Base-by-base conservation (phyloP, 2,329 filamentous ascomycete genomes). In the Fusarium verticillioides region DNA sequence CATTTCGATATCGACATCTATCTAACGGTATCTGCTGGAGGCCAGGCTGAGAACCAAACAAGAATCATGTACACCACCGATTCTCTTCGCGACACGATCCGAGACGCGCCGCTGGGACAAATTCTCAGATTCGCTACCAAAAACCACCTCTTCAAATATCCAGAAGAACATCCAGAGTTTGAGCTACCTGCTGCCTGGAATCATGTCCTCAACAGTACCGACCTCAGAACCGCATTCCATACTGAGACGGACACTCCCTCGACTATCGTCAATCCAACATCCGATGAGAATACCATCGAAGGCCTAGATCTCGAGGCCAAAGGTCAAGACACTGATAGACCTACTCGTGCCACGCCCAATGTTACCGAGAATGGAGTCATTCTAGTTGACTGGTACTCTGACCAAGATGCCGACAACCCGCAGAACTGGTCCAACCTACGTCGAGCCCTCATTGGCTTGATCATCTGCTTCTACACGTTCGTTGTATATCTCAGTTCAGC, bases 51-150 rank as follows among this genome's bases (percentile, higher is more conserved):
- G 7, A 16, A 21, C 32, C 9, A 53, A 0, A 21, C 2, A 18
- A 10, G 0, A 40, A 42, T 7, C 21, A 54, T 54, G 36, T 16
- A 19, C 6, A 6, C 5, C 2, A 7, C 15, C 36, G 3, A 8
- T 39, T 40, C 36, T 42, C 19, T 54, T 9, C 26, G 2, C 4
- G 79, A 79, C 62, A 53, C 79, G 9, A 74, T 91, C 58, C 83
- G 88, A 77, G 89, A 91, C 58, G 85, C 89, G 58, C 85, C 89
- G 19, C 75, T 90, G 68, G 89, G 89, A 72, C 88, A 91, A 72
- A 72, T 90, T 43, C 83, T 91, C 69, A 85, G 89, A 73, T 87
- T 83, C 71, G 57, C 85, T 46, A 88, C 88, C 9, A 79, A 80
- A 23, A 89, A 89, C 74, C 83, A 80, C 37, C 75, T 87, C 43